A percentile compares a stretch with the other conserved stretches of the same genome.
These are phyloP conservation scores for Tephrocybe rancida DNA, from an alignment of 768 basidiomycete genomes.

Conservation along the genomic window DNA sequence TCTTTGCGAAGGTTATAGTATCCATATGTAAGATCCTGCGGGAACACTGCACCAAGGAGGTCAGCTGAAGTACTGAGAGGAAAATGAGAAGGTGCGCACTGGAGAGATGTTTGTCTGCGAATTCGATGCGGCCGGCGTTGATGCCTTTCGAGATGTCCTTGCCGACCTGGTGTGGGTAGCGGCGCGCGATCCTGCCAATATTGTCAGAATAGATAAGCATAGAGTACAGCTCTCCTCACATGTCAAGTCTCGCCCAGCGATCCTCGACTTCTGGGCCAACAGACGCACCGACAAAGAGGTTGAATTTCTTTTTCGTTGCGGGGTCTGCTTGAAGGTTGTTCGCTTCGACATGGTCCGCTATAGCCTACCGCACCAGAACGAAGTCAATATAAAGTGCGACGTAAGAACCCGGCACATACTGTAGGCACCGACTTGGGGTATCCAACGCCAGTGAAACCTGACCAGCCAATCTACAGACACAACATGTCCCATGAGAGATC, in stretches of 20 bases:
- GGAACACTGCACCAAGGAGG: conserved; percentile 38
- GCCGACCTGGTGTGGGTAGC: conserved; percentile 53
- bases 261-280: conserved; percentile 53
- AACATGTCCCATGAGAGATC: not conserved
- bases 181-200: conserved; percentile 35
- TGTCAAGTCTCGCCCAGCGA: conserved; percentile 48
- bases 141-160: conserved; percentile 51
- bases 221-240: no score
- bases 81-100: conserved; percentile 28
- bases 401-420: conserved; percentile 24
- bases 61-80: not conserved
- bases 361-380: conserved; percentile 31
- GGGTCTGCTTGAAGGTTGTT: conserved; percentile 47
- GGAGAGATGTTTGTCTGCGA: conserved; percentile 51
- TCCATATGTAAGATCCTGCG: conserved; percentile 49
- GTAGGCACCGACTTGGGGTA: conserved; percentile 49
- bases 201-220: not conserved
- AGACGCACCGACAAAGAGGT: conserved; percentile 49
- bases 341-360: conserved; percentile 44
- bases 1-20: conserved; percentile 46
- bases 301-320: conserved; percentile 46
- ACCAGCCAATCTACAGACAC: conserved; percentile 46
- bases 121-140: conserved; percentile 47
- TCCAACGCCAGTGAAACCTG: conserved; percentile 53
- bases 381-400: not conserved